Base-by-base conservation (phyloP, 2,329 filamentous ascomycete species). In the Trichophyton benhamiae region DNA sequence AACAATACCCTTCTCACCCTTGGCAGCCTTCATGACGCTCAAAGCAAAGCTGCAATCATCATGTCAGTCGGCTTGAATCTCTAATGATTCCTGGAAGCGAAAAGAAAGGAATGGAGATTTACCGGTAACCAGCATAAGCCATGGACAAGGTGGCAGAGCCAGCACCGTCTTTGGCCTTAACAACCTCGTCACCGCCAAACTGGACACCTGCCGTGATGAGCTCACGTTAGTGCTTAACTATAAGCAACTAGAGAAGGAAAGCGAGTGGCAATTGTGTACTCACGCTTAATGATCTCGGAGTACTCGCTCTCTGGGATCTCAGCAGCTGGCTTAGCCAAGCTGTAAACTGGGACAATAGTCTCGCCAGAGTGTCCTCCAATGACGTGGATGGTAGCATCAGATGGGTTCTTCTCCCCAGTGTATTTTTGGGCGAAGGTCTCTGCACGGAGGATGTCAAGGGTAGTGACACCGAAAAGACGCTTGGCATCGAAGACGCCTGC, bases 281-380 rank as follows among this genome's bases (percentile, higher is more conserved):
- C 71, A 80, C 94, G 91, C 79, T 96, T 88, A 72, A 96, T 86
- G 58, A 99, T 82, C 67, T 84, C 88, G 72, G 92, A 89, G 70
- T 96, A 88, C 82, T 95, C 94, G 74, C 96, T 91, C 64, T 83
- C 82, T 55, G 92, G 90, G 66, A 97, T 94, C 64, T 83, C 82
- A 71, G 94, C 87, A 49, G 83, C 75, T 62, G 91, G 91, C 72
- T 86, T 84, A 68, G 89, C 84, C 80, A 94, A 87, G 84, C 91
- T 96, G 84, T 97, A 95, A 65, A 99, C 84, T 58, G 94, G 94
- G 62, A 99, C 91, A 72, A 99, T 99, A 70, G 94, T 99, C 81
- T 92, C 91, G 72, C 94, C 94, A 64, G 91, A 96, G 85, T 99
- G 94, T 65, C 94, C 94, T 72, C 94, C 94, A 72, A 99, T 85